phyloP scores from a whole-genome alignment of 306 rosid genomes.

The Hylodesmum podocarpum region DNA sequence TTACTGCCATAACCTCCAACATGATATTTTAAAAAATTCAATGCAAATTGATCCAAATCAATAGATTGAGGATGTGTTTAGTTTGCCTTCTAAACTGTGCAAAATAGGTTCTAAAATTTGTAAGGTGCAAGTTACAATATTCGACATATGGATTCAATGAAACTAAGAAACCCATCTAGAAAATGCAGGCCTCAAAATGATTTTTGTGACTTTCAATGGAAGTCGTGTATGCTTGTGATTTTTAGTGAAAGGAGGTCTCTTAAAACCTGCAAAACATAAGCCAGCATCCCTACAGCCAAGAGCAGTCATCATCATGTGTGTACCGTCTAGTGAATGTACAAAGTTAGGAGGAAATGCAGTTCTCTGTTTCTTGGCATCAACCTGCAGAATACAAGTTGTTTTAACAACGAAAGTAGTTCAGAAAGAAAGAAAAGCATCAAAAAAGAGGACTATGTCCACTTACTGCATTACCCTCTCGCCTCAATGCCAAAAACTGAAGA shows the following conservation, averaged over 20 bases:
- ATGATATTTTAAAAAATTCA: background rate
- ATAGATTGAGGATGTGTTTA: background rate
- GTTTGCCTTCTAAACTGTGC: background rate
- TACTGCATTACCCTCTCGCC: slow-evolving; percentile 62
- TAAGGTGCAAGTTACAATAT: background rate
- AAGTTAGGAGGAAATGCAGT: slow-evolving; percentile 91
- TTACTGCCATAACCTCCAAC: background rate
- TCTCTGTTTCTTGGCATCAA: slow-evolving; percentile 75
- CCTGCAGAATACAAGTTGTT: slow-evolving; percentile 39
- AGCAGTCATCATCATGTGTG: slow-evolving; percentile 95
- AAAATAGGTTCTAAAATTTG: background rate
- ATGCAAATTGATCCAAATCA: slow-evolving; percentile 12
- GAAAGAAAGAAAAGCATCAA: slow-evolving; percentile 18
- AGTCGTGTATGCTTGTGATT: slow-evolving; percentile 1
- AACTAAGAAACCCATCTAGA: background rate
- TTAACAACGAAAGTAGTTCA: slow-evolving; percentile 13
- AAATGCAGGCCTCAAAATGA: background rate
- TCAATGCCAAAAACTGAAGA: slow-evolving; percentile 80
- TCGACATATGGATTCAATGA: background rate
- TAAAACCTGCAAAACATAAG: slow-evolving; percentile 82
- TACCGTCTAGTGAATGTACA: slow-evolving; percentile 80
- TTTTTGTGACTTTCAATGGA: background rate
- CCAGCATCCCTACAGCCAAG: slow-evolving; percentile 83
- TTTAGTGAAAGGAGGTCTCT: background rate
- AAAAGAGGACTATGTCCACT: slow-evolving; percentile 24